Conservation (phyloP, 441 rosid species). For the Aleurites moluccanus region DNA sequence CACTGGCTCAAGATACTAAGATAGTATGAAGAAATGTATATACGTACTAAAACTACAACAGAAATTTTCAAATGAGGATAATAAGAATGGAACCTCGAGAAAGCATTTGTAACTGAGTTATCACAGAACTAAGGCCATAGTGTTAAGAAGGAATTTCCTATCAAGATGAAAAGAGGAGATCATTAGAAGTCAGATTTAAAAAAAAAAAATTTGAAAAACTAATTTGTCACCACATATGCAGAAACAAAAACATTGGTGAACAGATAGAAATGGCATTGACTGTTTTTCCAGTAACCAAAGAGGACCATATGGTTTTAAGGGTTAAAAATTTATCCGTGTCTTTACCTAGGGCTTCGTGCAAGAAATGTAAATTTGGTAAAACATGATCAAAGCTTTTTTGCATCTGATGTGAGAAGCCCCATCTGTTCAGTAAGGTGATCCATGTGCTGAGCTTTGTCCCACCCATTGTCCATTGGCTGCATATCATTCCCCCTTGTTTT, state of each 20-base stretch:
- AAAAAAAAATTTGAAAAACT: too few species aligned
- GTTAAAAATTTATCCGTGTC: conserved; percentile 10
- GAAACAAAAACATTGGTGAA: conserved; percentile 17
- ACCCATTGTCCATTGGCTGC: conserved; percentile 38
- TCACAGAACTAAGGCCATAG: too few species aligned
- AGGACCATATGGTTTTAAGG: conserved; percentile 6
- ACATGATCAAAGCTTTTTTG: conserved; percentile 30
- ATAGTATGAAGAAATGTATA: too few species aligned
- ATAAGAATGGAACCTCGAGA: too few species aligned
- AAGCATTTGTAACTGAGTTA: too few species aligned
- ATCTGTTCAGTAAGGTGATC: conserved; percentile 77
- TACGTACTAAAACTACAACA: too few species aligned
- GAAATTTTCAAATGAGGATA: too few species aligned
- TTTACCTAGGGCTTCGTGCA: conserved; percentile 14
- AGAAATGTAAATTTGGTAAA: conserved; percentile 20
- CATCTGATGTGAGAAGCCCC: conserved; percentile 70
- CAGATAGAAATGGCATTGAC: conserved; percentile 15
- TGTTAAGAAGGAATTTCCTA: too few species aligned
- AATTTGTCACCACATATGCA: background rate
- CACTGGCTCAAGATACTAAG: too few species aligned
- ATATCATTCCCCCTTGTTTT: conserved; percentile 31
- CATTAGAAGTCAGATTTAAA: too few species aligned
- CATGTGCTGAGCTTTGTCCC: conserved; percentile 53
- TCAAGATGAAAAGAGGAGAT: too few species aligned
- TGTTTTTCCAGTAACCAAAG: conserved; percentile 17